Percentiles rank a stretch among this genome's conserved stretches.
These are phyloP conservation scores for Pichia paraexigua DNA, from an alignment of 805 yeast genomes.

Conservation along the genomic window DNA sequence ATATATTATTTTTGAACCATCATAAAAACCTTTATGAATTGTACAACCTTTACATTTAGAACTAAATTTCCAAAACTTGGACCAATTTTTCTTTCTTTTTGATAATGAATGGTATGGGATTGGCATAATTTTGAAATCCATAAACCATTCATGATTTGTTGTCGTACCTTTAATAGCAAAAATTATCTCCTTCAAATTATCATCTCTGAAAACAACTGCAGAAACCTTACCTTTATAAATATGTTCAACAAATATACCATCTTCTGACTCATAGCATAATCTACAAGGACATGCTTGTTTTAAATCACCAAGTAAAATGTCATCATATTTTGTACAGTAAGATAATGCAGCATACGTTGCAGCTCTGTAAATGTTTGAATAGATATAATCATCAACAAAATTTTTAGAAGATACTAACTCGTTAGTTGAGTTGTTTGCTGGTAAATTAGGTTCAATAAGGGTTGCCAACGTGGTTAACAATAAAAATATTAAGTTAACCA, in stretches of 20 bases:
- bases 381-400: background rate
- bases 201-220: conserved; percentile 48
- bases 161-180: conserved; percentile 60
- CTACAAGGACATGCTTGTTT: conserved; percentile 29
- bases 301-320: conserved; percentile 18
- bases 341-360: conserved; percentile 29
- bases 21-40: conserved; percentile 60
- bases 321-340: conserved; percentile 27
- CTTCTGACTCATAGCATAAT: conserved; percentile 22
- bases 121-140: conserved; percentile 47
- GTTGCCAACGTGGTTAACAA: background rate
- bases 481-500: background rate
- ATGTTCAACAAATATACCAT: conserved; percentile 30
- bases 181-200: conserved; percentile 33
- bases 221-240: conserved; percentile 43
- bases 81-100: conserved; percentile 10
- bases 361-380: conserved; percentile 18
- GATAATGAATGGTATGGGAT: conserved; percentile 29
- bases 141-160: conserved; percentile 51
- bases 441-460: background rate
- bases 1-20: conserved; percentile 36
- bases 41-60: conserved; percentile 41
- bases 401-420: background rate
- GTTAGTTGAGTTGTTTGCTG: background rate
- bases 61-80: conserved; percentile 9